Evolutionary conservation across 371 early-diverging fungal species (phyloP), one percentile per base, ranked within the genome.

Genomic region (Chytridium lagenaria): DNA sequence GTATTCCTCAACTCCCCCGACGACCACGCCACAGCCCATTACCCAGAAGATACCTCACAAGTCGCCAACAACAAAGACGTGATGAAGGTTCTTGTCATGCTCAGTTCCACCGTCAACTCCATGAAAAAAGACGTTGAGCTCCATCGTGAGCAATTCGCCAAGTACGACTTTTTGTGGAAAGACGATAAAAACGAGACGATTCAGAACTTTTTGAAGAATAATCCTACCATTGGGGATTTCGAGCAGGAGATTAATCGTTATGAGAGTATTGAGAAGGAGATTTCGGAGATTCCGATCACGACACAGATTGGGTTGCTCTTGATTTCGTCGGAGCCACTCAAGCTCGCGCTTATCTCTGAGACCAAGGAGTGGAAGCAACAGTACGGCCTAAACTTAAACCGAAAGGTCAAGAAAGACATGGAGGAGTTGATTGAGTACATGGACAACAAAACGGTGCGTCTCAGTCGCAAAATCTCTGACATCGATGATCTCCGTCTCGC

Each of bases 61-160:
- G 85, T 89, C 26, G 82, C 88, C 51, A 87, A 85, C 80, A 89
- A 89, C 85, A 89, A 89, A 72, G 89, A 89, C 70, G 86, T 89
- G 15, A 44, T 80, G 65, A 89, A 89, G 67, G 85, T 87, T 23
- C 75, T 84, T 15, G 72, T 85, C 69, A 81, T 83, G 70, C 76
- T 89, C 2, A 78, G 75, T 50, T 83, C 87, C 7, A 85, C 85
- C 1, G 84, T 87, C 52, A 89, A 85, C 76, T 84, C 86, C 22
- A 85, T 88, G 84, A 86, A 86, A 57, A 89, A 89, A 70, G 89
- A 89, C 39, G 80, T 89, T 39, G 89, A 89, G 75, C 67, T 74
- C 19, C 86, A 88, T 68, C 79, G 89, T 5, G 89, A 89, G 67
- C 84, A 88, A 71, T 89, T 85, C 67, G 77, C 79, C 72, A 86